Conservation (phyloP, 2,329 filamentous ascomycete species). For the Clarireedia monteithiana region DNA sequence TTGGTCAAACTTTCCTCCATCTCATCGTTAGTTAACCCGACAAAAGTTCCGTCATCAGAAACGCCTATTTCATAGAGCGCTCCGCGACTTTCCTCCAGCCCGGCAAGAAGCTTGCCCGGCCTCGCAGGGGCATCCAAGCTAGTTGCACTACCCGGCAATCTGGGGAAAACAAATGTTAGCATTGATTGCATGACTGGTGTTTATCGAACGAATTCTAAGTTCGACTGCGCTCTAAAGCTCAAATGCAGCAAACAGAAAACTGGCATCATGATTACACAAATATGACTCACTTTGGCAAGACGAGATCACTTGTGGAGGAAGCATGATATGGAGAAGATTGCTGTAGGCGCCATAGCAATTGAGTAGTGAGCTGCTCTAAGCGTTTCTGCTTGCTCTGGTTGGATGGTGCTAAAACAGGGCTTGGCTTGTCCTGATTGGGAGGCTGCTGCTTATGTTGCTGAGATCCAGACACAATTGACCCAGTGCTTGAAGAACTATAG, state of each 20-base stretch:
- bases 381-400: slow-evolving; percentile 72
- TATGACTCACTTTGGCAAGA: slow-evolving; percentile 50
- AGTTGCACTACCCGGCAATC: slow-evolving; percentile 55
- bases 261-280: not conserved
- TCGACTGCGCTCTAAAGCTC: not conserved
- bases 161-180: not conserved
- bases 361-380: slow-evolving; percentile 86
- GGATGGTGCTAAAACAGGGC: slow-evolving; percentile 21
- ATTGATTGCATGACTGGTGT: not conserved
- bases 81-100: slow-evolving; percentile 85
- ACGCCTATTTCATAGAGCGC: slow-evolving; percentile 96
- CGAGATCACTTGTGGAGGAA: slow-evolving; percentile 65
- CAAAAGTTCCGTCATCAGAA: slow-evolving; percentile 84
- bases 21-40: slow-evolving; percentile 83
- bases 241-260: not conserved
- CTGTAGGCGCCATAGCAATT: slow-evolving; percentile 88
- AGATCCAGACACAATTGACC: slow-evolving; percentile 35
- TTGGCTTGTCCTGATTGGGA: slow-evolving; percentile 12
- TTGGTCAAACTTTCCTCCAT: slow-evolving; percentile 85
- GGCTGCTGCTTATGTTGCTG: slow-evolving; percentile 20
- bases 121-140: slow-evolving; percentile 40
- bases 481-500: slow-evolving; percentile 66
- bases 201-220: not conserved
- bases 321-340: slow-evolving; percentile 91
- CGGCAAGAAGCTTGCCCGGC: slow-evolving; percentile 57